Evolutionary conservation across 2,329 filamentous ascomycete species (phyloP).

Genomic region (Penicillium vulpinum): DNA sequence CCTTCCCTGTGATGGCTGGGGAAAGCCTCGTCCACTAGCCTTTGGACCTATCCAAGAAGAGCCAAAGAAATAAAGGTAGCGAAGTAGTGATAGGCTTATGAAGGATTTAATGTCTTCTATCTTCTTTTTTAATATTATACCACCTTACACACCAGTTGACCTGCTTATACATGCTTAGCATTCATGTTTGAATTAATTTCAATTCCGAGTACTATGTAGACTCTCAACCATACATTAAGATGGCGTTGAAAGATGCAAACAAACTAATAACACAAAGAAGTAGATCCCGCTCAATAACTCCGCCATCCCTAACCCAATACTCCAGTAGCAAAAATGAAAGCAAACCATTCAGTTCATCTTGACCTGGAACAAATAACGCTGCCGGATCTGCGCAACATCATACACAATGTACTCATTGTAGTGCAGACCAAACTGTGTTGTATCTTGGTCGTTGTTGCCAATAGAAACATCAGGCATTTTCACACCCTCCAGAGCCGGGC

Average conservation of each 20-base stretch:
- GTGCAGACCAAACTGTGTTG: constrained; percentile 17
- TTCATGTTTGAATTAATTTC: too few species aligned
- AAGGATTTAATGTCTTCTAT: too few species aligned
- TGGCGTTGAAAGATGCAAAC: background rate
- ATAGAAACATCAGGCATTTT: constrained; percentile 54
- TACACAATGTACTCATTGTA: constrained; percentile 54
- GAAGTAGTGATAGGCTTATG: too few species aligned
- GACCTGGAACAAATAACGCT: constrained; percentile 48
- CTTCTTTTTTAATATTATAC: too few species aligned
- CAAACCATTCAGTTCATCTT: constrained; percentile 32
- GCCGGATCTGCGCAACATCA: constrained; percentile 49
- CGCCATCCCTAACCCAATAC: background rate
- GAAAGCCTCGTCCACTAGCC: too few species aligned
- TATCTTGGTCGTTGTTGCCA: background rate
- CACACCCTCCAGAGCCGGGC: constrained; percentile 65
- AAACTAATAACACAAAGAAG: background rate
- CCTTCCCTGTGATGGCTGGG: too few species aligned
- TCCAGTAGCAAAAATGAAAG: background rate
- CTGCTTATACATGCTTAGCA: too few species aligned
- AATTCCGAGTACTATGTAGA: too few species aligned
- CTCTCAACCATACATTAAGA: background rate
- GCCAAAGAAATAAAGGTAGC: too few species aligned
- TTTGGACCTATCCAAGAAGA: too few species aligned
- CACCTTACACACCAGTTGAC: too few species aligned
- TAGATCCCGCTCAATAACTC: background rate